Conservation (phyloP, 371 early-diverging fungal species). For the Mortierella sp. region DNA sequence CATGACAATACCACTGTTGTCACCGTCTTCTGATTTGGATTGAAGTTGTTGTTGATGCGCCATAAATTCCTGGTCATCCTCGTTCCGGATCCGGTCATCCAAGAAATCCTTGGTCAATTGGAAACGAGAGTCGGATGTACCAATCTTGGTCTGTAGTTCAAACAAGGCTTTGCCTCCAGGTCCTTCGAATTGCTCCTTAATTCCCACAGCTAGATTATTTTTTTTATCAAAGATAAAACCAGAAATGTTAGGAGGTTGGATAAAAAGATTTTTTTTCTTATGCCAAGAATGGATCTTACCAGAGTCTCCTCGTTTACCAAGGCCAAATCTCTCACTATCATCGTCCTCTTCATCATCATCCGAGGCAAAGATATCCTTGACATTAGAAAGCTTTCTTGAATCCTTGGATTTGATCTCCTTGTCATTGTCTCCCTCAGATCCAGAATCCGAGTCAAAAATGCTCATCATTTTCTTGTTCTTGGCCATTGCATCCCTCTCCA, state of each 20-base stretch:
- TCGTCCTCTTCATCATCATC: constrained; percentile 50
- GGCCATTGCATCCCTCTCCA: constrained; percentile 38
- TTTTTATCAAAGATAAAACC: not conserved
- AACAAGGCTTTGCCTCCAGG: constrained; percentile 64
- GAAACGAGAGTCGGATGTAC: constrained; percentile 67
- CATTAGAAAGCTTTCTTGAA: constrained; percentile 8
- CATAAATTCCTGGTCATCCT: constrained; percentile 41
- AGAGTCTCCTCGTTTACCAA: constrained; percentile 12
- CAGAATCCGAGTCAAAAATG: constrained; percentile 66
- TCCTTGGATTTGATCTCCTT: not conserved
- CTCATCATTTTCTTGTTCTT: constrained; percentile 57
- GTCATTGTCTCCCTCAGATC: constrained; percentile 31
- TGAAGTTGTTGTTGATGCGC: constrained; percentile 39
- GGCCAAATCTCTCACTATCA: constrained; percentile 31
- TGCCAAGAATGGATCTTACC: too few species aligned
- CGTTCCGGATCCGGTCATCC: constrained; percentile 39
- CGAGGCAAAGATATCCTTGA: constrained; percentile 47
- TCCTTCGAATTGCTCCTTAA: constrained; percentile 69
- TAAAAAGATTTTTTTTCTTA: too few species aligned
- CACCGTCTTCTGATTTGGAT: constrained; percentile 2
- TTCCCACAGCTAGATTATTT: constrained; percentile 52
- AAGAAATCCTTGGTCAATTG: constrained; percentile 65
- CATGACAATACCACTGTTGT: constrained; percentile 42
- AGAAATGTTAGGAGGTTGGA: not conserved
- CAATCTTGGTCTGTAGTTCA: constrained; percentile 62